Conservation (phyloP, 306 rosid species). For the Neltuma alba region DNA sequence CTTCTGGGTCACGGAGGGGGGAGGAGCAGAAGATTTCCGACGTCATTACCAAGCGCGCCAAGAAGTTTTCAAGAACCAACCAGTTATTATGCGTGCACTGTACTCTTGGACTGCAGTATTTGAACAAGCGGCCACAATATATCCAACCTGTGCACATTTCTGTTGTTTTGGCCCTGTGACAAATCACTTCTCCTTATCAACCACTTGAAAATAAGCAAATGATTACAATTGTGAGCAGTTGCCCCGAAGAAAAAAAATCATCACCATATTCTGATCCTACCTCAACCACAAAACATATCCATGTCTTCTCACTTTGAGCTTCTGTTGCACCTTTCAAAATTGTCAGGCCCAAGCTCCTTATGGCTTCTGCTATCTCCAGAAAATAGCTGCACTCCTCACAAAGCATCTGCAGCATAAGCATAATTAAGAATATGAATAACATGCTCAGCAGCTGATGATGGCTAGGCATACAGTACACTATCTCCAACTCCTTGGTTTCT, state of each 20-base stretch:
- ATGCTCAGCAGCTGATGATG: neutral
- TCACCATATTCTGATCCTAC: conserved; percentile 41
- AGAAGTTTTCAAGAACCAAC: conserved; percentile 35
- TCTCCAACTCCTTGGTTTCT: neutral
- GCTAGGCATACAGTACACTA: neutral
- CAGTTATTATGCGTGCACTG: conserved; percentile 37
- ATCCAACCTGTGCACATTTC: conserved; percentile 86
- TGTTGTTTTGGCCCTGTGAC: conserved; percentile 81
- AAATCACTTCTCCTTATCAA: conserved; percentile 30
- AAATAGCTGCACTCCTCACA: conserved; percentile 93
- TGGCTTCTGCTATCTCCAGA: conserved; percentile 92
- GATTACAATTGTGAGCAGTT: conserved; percentile 7
- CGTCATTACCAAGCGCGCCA: conserved; percentile 33
- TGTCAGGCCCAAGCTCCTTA: conserved; percentile 78
- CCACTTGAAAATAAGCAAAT: neutral
- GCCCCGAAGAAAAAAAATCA: neutral
- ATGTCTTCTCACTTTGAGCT: conserved; percentile 75
- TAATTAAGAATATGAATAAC: conserved; percentile 19
- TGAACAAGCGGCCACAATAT: conserved; percentile 96
- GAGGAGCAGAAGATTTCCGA: conserved; percentile 10
- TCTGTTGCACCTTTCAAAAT: conserved; percentile 84
- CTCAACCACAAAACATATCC: conserved; percentile 93
- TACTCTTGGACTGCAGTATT: conserved; percentile 75
- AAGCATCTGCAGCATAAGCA: conserved; percentile 65
- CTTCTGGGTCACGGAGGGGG: neutral